Base-by-base conservation (phyloP, 345 rosid species). In the Acer campestre region DNA sequence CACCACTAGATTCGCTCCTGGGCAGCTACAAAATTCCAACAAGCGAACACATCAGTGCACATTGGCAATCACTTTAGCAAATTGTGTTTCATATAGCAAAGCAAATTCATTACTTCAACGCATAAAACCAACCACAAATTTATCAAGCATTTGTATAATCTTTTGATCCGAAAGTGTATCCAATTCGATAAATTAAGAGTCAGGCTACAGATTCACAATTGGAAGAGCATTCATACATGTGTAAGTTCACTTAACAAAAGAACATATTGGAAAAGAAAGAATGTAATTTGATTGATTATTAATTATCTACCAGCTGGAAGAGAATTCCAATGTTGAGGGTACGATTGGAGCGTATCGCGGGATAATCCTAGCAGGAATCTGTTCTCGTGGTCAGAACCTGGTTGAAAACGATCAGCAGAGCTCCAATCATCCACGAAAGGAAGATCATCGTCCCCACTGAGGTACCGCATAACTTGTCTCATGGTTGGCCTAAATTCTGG, bases 391-490 rank as follows among this genome's bases (percentile, higher is more conserved):
- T 77, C 74, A 6, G 31, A 48, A 18, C 61, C 40, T 64, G 78
- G 71, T 7, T 67, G 70, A 38, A 83, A 82, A 64, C 61, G 12
- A 7, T 18, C 74, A 1, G 58, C 17, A 7, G 75, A 80, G 18
- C 79, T 68, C 85, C 80, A 78, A 31, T 80, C 55, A 12, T 79
- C 62, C 11, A 82, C 7, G 12, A 68, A 35, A 6, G 87, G 88
- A 51, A 86, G 83, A 16, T 64, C 59, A 0, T 88, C 92, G 13
- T 93, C 95, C 27, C 88, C 79, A 38, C 84, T 84, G 14, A 92
- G 80, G 78, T 82, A 89, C 83, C 88, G 80, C 23, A 77, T 81
- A 59, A 88, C 91, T 73, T 77, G 86, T 78, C 86, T 85, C 91
- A 89, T 91, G 20, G 85, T 82, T 8, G 95, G 95, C 35, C 97